A percentile compares a stretch with the other conserved stretches of the same genome.
Evolutionary conservation across 192 early-diverging fungal species (phyloP).

Genomic region (Entophlyctis luteolus): DNA sequence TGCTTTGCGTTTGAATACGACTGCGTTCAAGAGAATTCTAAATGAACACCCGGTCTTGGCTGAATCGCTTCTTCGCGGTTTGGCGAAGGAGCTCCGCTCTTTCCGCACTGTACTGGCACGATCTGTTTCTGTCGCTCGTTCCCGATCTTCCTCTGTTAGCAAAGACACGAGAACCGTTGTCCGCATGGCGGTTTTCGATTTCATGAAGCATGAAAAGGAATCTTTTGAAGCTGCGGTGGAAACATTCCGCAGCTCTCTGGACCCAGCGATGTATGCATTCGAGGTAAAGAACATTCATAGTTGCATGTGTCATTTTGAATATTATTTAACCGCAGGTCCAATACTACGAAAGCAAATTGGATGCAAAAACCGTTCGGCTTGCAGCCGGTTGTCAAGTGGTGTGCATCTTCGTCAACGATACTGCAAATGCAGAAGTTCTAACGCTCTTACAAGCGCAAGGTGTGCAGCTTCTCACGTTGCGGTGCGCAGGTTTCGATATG

Average conservation of each 20-base stretch:
- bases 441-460: constrained; percentile 27
- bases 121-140: constrained; percentile 2
- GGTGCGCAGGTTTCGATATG: constrained; percentile 48
- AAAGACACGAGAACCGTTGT: neutral
- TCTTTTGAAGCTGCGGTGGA: constrained; percentile 16
- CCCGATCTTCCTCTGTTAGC: neutral
- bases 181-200: constrained; percentile 28
- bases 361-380: constrained; percentile 1
- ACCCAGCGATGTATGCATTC: neutral
- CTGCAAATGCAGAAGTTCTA: constrained; percentile 26
- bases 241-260: constrained; percentile 5
- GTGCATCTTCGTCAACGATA: constrained; percentile 51
- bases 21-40: constrained; percentile 9
- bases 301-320: no score
- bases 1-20: constrained; percentile 12
- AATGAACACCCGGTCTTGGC: constrained; percentile 3
- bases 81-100: constrained; percentile 24
- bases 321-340: neutral
- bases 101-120: constrained; percentile 23
- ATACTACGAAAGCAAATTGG: constrained; percentile 25
- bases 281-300: no score
- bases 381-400: constrained; percentile 34
- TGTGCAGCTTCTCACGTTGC: constrained; percentile 41
- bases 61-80: constrained; percentile 13
- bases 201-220: constrained; percentile 29